A percentile compares a stretch with the other conserved stretches of the same genome.
phyloP scores from a whole-genome alignment of 2,329 filamentous ascomycete genomes.

The Ascochyta pisi region DNA sequence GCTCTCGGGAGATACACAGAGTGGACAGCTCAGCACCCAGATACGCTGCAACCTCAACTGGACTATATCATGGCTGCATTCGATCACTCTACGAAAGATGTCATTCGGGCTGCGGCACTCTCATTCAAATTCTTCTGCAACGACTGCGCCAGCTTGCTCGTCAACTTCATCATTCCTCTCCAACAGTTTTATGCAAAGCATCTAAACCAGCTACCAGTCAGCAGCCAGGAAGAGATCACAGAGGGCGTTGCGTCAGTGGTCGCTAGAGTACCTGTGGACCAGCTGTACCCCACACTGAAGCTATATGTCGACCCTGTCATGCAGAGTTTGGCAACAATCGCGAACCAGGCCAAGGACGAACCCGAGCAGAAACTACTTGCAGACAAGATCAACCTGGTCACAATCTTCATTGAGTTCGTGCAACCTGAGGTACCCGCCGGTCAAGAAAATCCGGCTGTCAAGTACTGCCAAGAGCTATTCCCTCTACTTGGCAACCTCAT shows the following conservation, averaged over 20 bases:
- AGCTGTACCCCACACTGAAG: conserved; percentile 86
- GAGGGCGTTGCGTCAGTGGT: conserved; percentile 94
- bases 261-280: conserved; percentile 79
- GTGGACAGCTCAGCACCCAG: conserved; percentile 93
- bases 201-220: conserved; percentile 81
- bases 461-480: conserved; percentile 95
- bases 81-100: conserved; percentile 84
- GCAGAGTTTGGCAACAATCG: conserved; percentile 82
- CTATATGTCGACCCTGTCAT: conserved; percentile 93
- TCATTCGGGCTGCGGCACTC: conserved; percentile 88
- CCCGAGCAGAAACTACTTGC: conserved; percentile 85
- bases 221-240: conserved; percentile 94
- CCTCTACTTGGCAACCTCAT: conserved; percentile 85
- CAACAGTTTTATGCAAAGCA: conserved; percentile 93
- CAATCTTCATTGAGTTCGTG: conserved; percentile 81
- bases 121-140: conserved; percentile 97
- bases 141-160: conserved; percentile 87
- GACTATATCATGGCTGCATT: conserved; percentile 96
- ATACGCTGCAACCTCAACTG: conserved; percentile 90
- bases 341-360: conserved; percentile 83
- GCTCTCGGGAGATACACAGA: conserved; percentile 95
- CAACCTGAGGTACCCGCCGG: conserved; percentile 73
- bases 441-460: conserved; percentile 86
- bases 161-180: conserved; percentile 81
- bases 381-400: conserved; percentile 90